Conservation (phyloP, 495 filamentous ascomycete genomes). For the Podospora tetraspora region DNA sequence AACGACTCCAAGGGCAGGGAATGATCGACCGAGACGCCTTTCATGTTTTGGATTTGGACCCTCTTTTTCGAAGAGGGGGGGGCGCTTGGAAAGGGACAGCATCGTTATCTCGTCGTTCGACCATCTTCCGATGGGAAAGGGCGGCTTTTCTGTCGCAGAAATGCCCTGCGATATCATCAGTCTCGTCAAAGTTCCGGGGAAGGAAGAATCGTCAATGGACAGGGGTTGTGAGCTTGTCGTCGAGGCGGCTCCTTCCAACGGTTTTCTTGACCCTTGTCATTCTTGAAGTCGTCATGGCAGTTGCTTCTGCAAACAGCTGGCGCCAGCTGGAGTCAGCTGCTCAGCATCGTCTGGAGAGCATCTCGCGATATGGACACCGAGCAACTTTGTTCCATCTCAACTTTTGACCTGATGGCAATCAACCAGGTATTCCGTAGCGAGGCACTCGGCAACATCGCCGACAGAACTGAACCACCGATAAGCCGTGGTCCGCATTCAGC, state of each 20-base stretch:
- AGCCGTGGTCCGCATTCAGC: not conserved
- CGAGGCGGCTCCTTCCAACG: not conserved
- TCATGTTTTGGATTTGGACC: not conserved
- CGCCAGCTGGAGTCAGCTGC: not conserved
- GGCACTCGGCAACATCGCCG: not conserved
- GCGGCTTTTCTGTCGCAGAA: not conserved
- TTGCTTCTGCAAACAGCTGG: not conserved
- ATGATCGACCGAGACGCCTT: not conserved
- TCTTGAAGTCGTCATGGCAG: not conserved
- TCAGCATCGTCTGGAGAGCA: not conserved
- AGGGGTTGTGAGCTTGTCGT: not conserved
- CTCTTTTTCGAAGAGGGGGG: not conserved
- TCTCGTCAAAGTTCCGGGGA: not conserved
- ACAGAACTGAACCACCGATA: not conserved
- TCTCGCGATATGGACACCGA: not conserved
- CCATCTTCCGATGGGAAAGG: not conserved
- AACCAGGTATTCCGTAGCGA: not conserved
- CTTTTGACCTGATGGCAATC: not conserved
- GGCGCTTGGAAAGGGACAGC: not conserved
- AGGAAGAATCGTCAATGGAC: not conserved
- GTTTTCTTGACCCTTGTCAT: not conserved
- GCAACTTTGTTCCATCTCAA: not conserved
- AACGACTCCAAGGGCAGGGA: not conserved
- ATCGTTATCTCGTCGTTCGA: not conserved
- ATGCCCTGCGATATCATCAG: not conserved